phyloP scores from a whole-genome alignment of 805 yeast genomes.

The Saturnispora saitoi region DNA sequence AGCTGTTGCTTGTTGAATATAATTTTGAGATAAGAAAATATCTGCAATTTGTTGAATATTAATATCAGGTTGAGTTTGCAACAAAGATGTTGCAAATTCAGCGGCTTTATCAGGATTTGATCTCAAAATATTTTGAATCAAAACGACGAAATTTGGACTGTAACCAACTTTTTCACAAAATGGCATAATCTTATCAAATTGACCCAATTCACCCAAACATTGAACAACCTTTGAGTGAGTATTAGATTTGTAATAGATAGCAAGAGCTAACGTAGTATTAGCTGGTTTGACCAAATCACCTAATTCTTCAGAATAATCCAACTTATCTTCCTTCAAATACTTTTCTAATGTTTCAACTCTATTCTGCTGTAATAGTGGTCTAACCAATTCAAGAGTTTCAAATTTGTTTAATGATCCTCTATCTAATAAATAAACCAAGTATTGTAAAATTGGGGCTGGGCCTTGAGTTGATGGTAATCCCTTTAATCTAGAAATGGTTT shows the following conservation, averaged over 20 bases:
- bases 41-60: constrained; percentile 86
- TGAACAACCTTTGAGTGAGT: constrained; percentile 85
- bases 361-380: constrained; percentile 92
- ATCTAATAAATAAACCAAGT: constrained; percentile 84
- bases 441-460: constrained; percentile 87
- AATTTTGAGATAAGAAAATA: constrained; percentile 88
- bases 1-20: constrained; percentile 96
- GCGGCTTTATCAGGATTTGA: constrained; percentile 97
- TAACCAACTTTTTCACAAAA: constrained; percentile 85
- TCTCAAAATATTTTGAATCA: constrained; percentile 85
- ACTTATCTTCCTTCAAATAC: constrained; percentile 92
- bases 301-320: constrained; percentile 90
- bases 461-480: constrained; percentile 89
- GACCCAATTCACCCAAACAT: constrained; percentile 89
- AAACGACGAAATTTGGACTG: constrained; percentile 80
- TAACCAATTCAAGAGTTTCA: constrained; percentile 91
- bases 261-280: constrained; percentile 79
- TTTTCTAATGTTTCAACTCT: constrained; percentile 89
- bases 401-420: constrained; percentile 86
- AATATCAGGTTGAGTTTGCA: constrained; percentile 53
- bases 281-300: constrained; percentile 92
- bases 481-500: constrained; percentile 88
- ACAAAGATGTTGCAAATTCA: constrained; percentile 86
- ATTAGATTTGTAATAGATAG: constrained; percentile 79
- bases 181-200: constrained; percentile 91